These are phyloP conservation scores for Pseudonitzschia multiseries DNA, from an alignment of 108 stramenopile genomes.

Conservation along the genomic window DNA sequence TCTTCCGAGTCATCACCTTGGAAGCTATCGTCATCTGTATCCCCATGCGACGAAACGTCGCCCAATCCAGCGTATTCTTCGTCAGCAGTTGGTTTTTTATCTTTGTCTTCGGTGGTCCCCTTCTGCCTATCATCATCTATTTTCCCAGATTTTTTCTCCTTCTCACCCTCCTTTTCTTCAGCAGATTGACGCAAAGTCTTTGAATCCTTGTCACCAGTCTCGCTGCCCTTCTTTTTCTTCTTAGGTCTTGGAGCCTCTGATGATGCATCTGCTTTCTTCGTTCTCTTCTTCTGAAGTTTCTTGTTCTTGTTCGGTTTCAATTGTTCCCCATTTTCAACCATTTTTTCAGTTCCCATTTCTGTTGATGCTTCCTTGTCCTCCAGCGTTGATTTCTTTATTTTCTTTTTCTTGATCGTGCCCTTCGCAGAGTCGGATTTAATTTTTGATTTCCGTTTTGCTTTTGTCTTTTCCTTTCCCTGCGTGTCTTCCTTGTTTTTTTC, in stretches of 20 bases:
- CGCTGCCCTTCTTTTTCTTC: constrained; percentile 11
- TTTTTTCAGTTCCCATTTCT: background rate
- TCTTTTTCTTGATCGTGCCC: constrained; percentile 1
- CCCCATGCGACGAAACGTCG: constrained; percentile 21
- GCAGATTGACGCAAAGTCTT: background rate
- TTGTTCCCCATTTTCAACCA: constrained; percentile 2
- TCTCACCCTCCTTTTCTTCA: background rate
- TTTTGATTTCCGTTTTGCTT: background rate
- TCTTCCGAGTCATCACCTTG: constrained; percentile 18
- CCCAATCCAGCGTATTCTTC: constrained; percentile 20
- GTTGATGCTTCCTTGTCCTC: background rate
- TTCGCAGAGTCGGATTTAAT: constrained; percentile 4
- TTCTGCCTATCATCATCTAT: background rate
- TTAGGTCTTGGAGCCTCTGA: background rate
- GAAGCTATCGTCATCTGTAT: constrained; percentile 32
- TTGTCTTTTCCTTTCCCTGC: constrained; percentile 4
- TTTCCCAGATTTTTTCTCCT: background rate
- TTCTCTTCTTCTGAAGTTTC: constrained; percentile 13
- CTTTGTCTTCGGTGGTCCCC: background rate
- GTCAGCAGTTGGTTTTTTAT: constrained; percentile 13
- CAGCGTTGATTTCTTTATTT: constrained; percentile 17
- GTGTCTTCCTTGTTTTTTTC: constrained; percentile 14
- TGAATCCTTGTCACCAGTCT: background rate
- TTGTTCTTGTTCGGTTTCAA: constrained; percentile 23
- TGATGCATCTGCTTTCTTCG: background rate